Base-by-base conservation (phyloP, 345 rosid species). In the Salix arbutifolia region DNA sequence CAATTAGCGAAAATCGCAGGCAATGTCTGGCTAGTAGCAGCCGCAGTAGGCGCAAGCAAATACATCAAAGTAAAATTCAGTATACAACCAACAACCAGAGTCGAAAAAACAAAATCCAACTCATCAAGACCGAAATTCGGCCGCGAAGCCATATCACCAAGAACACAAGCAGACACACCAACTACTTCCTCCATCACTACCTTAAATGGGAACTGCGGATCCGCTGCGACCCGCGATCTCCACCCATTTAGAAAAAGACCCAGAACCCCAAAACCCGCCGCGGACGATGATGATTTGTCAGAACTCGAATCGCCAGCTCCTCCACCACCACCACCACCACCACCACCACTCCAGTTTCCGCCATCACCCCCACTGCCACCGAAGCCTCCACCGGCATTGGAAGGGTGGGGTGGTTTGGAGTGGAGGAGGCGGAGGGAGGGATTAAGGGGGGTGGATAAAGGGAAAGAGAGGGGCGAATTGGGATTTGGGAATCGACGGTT, bases 61-160 rank as follows among this genome's bases (percentile, higher is more conserved):
- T 93, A 96, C 99, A 96, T 96, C 38, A 96, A 97, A 50, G 88
- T 83, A 79, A 96, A 96, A 78, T 96, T 96, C 58, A 96, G 76
- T 17, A 96, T 94, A 28, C 91, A 92, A 31, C 98, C 98, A 16
- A 96, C 99, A 13, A 91, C 79, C 0, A 96, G 87, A 0, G 99
- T 96, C 0, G 99, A 96, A 84, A 96, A 96, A 37, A 96, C 99
- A 25, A 96, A 92, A 50, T 94, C 99, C 3, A 96, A 90, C 86
- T 96, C 99, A 67, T 94, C 87, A 5, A 96, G 91, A 26, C 99
- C 99, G 19, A 94, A 96, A 79, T 96, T 94, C 0, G 99, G 98
- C 4, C 99, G 98, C 25, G 98, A 89, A 4, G 99, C 95, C 99
- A 96, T 94, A 74, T 96, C 99, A 0, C 99, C 99, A 3, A 94